phyloP scores from a whole-genome alignment of 2,329 filamentous ascomycete genomes.

The Myriosclerotinia duriaeana region DNA sequence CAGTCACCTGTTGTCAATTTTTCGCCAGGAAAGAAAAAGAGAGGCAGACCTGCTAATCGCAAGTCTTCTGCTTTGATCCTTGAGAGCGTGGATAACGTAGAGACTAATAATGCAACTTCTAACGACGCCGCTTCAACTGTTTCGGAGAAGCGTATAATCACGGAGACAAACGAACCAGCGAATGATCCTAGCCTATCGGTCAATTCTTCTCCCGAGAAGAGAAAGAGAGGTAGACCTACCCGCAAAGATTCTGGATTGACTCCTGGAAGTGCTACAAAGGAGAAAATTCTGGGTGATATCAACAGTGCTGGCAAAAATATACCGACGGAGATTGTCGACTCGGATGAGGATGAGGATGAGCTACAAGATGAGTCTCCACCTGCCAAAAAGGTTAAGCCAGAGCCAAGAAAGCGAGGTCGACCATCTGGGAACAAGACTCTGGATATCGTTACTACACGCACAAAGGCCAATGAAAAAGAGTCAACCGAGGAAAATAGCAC shows the following conservation, averaged over 20 bases:
- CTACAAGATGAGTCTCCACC: background rate
- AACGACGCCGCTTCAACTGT: background rate
- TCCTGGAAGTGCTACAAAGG: background rate
- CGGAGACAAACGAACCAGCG: background rate
- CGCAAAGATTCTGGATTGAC: background rate
- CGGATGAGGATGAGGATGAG: slow-evolving; percentile 1
- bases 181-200: background rate
- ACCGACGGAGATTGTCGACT: background rate
- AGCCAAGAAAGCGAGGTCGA: slow-evolving; percentile 3
- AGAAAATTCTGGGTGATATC: background rate
- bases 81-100: background rate
- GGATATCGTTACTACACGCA: background rate
- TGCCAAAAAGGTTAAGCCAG: background rate
- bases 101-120: background rate
- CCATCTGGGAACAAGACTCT: background rate
- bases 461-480: background rate
- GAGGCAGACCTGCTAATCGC: slow-evolving; percentile 1
- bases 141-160: background rate
- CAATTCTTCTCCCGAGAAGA: background rate
- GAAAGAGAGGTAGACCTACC: slow-evolving; percentile 1
- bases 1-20: background rate
- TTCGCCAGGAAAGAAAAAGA: slow-evolving; percentile 7
- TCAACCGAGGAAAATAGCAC: too few species aligned
- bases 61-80: background rate
- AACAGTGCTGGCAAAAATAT: background rate